Percentiles rank a stretch among this genome's conserved stretches.
These are phyloP conservation scores for Leishmania guyanensis DNA, from an alignment of 208 protist species.

Conservation along the genomic window DNA sequence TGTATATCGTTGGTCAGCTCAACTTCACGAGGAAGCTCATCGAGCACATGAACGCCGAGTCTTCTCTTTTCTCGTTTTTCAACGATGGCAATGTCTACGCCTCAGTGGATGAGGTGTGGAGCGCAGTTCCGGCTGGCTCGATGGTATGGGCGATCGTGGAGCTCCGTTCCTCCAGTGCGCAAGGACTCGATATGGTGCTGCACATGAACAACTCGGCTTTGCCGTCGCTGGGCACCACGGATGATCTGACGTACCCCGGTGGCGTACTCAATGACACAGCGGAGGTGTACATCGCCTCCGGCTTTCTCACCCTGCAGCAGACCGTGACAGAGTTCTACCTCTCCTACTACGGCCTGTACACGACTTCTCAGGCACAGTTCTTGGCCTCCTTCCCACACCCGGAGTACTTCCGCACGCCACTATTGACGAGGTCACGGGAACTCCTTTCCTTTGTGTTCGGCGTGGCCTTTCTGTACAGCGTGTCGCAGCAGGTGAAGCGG, in stretches of 20 bases:
- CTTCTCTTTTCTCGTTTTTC: constrained; percentile 38
- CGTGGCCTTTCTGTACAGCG: constrained; percentile 66
- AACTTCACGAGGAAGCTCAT: constrained; percentile 38
- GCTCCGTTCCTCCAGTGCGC: neutral
- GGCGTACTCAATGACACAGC: constrained; percentile 37
- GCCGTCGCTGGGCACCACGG: constrained; percentile 15
- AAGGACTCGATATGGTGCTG: constrained; percentile 22
- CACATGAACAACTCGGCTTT: constrained; percentile 44
- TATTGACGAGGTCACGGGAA: too few relatives aligned
- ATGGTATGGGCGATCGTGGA: constrained; percentile 18
- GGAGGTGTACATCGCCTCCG: constrained; percentile 22
- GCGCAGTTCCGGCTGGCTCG: neutral
- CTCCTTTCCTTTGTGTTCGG: constrained; percentile 62
- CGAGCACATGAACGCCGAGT: constrained; percentile 27
- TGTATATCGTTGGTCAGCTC: constrained; percentile 52
- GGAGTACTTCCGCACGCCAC: too few relatives aligned
- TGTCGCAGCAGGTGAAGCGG: constrained; percentile 65
- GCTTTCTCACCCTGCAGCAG: constrained; percentile 46
- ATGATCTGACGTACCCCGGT: constrained; percentile 36
- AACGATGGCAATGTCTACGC: constrained; percentile 13
- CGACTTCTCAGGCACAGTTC: too few relatives aligned
- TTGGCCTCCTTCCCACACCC: constrained; percentile 33
- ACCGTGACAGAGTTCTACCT: constrained; percentile 37
- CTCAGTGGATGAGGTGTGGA: neutral
- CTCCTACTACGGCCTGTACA: too few relatives aligned